Percentiles rank a stretch among this genome's conserved stretches.
These are phyloP conservation scores for Rugonectria rugulosa DNA, from an alignment of 2,329 filamentous ascomycete species.

Conservation along the genomic window DNA sequence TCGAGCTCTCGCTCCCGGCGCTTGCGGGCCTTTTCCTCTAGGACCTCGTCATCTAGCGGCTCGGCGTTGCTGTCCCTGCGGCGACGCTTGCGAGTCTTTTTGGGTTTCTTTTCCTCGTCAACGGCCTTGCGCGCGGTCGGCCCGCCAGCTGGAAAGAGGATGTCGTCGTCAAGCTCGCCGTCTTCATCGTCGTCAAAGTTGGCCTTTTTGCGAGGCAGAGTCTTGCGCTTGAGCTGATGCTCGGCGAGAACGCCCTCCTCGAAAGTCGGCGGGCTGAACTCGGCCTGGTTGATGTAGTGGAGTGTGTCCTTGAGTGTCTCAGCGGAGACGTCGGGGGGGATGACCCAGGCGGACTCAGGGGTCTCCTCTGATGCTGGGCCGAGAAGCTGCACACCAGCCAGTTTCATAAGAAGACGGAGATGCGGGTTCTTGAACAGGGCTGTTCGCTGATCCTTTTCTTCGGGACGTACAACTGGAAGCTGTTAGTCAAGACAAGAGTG, in stretches of 20 bases:
- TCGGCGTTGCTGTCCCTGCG: conserved; percentile 57
- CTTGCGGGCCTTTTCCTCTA: conserved; percentile 68
- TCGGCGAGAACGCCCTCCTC: conserved; percentile 78
- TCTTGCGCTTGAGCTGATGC: conserved; percentile 79
- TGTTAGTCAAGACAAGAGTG: conserved; percentile 37
- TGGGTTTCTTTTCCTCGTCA: conserved; percentile 65
- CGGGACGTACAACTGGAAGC: conserved; percentile 64
- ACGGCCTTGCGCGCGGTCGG: conserved; percentile 64
- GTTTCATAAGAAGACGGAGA: conserved; percentile 82
- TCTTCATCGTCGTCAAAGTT: conserved; percentile 77
- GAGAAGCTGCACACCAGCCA: conserved; percentile 73
- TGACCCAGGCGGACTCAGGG: conserved; percentile 77
- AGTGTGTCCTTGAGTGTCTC: conserved; percentile 72
- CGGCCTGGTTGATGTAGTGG: conserved; percentile 77
- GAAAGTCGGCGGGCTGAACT: conserved; percentile 80
- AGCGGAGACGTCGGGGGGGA: conserved; percentile 72
- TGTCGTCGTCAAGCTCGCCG: conserved; percentile 58
- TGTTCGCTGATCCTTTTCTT: conserved; percentile 70
- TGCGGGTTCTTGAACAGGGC: conserved; percentile 91
- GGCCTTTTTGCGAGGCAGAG: conserved; percentile 60
- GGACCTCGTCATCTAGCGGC: conserved; percentile 66
- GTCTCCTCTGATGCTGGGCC: conserved; percentile 69
- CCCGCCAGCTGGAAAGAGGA: conserved; percentile 73
- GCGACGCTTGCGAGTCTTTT: conserved; percentile 49
- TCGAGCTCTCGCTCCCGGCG: conserved; percentile 76